These are phyloP conservation scores for Calophaca sinica DNA, from an alignment of 306 rosid species.

Conservation along the genomic window DNA sequence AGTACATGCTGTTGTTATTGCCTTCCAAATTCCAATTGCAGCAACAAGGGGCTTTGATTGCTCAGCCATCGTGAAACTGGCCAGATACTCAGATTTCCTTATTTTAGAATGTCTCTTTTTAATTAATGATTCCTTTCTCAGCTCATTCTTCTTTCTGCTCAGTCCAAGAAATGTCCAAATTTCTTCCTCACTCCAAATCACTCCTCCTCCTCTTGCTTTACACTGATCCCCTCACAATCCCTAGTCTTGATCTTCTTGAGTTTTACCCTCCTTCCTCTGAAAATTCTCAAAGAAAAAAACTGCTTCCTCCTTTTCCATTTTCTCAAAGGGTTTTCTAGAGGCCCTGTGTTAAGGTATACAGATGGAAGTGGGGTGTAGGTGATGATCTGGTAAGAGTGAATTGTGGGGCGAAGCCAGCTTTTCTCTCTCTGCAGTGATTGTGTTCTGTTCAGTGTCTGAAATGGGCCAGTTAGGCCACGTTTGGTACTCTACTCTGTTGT, in stretches of 20 bases:
- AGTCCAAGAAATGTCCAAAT: not conserved
- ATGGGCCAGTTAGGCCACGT: not conserved
- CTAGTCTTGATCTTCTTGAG: not conserved
- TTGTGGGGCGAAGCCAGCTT: not conserved
- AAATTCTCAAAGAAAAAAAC: not conserved
- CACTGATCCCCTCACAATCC: not conserved
- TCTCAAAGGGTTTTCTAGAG: not conserved
- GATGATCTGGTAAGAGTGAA: not conserved
- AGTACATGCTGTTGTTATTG: not conserved
- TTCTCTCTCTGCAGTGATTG: not conserved
- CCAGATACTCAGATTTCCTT: not conserved
- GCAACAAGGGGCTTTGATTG: not conserved
- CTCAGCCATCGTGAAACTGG: not conserved
- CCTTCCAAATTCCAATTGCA: not conserved
- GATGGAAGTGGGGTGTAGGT: not conserved
- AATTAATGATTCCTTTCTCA: not conserved
- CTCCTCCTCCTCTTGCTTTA: not conserved
- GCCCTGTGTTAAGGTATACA: not conserved
- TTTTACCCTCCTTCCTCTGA: not conserved
- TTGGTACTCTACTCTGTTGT: not conserved
- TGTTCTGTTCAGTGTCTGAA: not conserved
- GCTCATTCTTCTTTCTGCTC: not conserved
- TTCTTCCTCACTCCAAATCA: slow-evolving; percentile 1
- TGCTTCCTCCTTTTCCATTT: too few relatives aligned
- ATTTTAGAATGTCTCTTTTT: slow-evolving; percentile 2